Evolutionary conservation across 169 alveolate species (phyloP), one percentile per base, ranked within the genome.

Genomic region (Babesia ovata): DNA sequence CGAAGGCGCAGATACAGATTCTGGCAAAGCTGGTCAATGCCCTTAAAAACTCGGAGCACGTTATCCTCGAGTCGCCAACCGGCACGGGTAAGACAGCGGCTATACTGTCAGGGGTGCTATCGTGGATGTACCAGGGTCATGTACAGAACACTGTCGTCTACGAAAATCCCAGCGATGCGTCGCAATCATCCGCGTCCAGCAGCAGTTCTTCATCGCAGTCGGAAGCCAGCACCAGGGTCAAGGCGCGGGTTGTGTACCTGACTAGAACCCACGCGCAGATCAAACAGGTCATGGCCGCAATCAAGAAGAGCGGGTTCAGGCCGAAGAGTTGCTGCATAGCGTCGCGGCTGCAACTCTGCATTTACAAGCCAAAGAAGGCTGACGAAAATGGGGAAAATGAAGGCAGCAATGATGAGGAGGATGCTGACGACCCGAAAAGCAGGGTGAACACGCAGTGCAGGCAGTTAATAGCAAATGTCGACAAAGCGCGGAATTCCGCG

Each of bases 11-110:
- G 52, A 44, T 76, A 36, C 86, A 76, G 26, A 48, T 76, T 11
- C 39, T 76, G 22, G 49, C 85, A 16, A 76, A 76, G 26, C 42
- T 76, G 24, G 50, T 60, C n/a, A 49, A 69, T 4, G 86, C 83
- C 54, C 36, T 76, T 1, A 76, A 65, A 24, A 67, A 53, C 53
- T 6, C 53, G 45, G 83, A 91, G 45, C 94, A 95, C 75, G 99
- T 96, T n/a, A 92, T 95, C 42, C 70, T 97, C 42, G 98, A 96
- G 78, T 92, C 97, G 2, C 99, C 99, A 6, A 97, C 99, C 16
- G 99, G 99, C 24, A 76, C 86, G 6, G 86, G 86, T 19, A 76
- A 76, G 28, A 76, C 86, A 11, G 86, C 86, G 17, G 86, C 86
- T 9, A 76, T 76, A 17, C 48, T 76, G 36, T n/a, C 86, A n/a